Percentiles rank a stretch among this genome's conserved stretches.
phyloP scores from a whole-genome alignment of 805 yeast genomes.

The Starmerella bombicola region DNA sequence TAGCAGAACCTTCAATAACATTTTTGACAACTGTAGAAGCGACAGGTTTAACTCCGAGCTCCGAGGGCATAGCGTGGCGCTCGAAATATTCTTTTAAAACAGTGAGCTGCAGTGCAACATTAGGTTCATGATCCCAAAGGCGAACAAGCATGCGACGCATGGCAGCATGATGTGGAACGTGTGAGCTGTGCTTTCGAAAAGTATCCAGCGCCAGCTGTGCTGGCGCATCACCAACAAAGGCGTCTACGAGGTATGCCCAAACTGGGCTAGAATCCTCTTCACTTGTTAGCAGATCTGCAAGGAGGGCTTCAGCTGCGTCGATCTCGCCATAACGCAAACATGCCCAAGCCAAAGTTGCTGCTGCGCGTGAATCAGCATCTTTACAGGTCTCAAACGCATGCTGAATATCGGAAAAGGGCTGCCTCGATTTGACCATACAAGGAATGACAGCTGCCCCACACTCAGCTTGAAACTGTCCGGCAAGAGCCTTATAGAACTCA shows the following conservation, averaged over 20 bases:
- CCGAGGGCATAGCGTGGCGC: constrained; percentile 12
- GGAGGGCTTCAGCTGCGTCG: constrained; percentile 10
- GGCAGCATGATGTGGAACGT: constrained; percentile 19
- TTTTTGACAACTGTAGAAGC: constrained; percentile 13
- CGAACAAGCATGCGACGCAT: constrained; percentile 17
- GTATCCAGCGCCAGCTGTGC: constrained; percentile 10
- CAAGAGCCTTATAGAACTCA: constrained; percentile 8
- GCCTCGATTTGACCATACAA: constrained; percentile 19
- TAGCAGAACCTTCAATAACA: constrained; percentile 5
- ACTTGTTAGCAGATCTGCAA: background rate
- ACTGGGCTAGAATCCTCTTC: constrained; percentile 1
- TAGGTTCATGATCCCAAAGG: constrained; percentile 9
- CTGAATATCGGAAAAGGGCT: constrained; percentile 12
- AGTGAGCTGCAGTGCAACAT: constrained; percentile 7
- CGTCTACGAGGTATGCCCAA: constrained; percentile 12
- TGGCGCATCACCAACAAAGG: constrained; percentile 24
- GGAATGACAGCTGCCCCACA: constrained; percentile 20
- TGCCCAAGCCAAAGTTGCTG: constrained; percentile 18
- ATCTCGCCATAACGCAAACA: constrained; percentile 8
- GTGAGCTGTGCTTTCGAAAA: constrained; percentile 7
- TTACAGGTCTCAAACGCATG: constrained; percentile 4
- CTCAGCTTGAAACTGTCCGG: background rate
- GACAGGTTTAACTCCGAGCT: constrained; percentile 17
- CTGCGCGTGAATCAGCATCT: constrained; percentile 8
- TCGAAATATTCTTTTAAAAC: constrained; percentile 15